Conservation (phyloP, 1,284 basidiomycete species). For the Trametes versicolor region DNA sequence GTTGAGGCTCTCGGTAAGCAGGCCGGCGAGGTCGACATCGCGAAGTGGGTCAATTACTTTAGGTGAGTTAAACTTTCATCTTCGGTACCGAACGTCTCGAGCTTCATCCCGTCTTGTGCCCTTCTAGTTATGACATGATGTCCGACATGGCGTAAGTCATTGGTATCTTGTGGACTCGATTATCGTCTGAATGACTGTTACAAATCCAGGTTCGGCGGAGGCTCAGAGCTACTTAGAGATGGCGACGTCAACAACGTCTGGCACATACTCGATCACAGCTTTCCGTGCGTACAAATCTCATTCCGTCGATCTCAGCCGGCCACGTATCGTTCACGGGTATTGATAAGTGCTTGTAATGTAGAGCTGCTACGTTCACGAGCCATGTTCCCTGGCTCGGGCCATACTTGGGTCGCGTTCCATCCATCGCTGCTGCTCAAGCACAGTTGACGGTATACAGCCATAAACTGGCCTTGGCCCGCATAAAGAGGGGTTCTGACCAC, state of each 20-base stretch:
- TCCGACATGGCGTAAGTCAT: slow-evolving; percentile 38
- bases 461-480: neutral
- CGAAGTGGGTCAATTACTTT: slow-evolving; percentile 34
- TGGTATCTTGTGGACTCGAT: neutral
- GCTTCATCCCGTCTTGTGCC: neutral
- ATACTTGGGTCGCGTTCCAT: slow-evolving; percentile 25
- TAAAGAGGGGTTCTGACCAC: neutral
- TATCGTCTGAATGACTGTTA: neutral
- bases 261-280: slow-evolving; percentile 16
- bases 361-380: slow-evolving; percentile 21
- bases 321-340: neutral
- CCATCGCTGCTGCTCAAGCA: neutral
- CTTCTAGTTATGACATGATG: slow-evolving; percentile 38
- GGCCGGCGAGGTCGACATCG: slow-evolving; percentile 32
- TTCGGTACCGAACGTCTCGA: neutral
- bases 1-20: slow-evolving; percentile 26
- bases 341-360: neutral
- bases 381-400: slow-evolving; percentile 35
- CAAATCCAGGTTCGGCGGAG: slow-evolving; percentile 34
- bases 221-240: slow-evolving; percentile 36
- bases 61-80: slow-evolving; percentile 27
- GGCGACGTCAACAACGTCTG: slow-evolving; percentile 30
- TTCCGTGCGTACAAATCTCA: slow-evolving; percentile 23
- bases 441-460: neutral
- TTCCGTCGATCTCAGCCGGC: too few relatives aligned